A percentile compares a stretch with the other conserved stretches of the same genome.
Conservation (phyloP, 2,329 filamentous ascomycete species). For the Claviceps paspali region DNA sequence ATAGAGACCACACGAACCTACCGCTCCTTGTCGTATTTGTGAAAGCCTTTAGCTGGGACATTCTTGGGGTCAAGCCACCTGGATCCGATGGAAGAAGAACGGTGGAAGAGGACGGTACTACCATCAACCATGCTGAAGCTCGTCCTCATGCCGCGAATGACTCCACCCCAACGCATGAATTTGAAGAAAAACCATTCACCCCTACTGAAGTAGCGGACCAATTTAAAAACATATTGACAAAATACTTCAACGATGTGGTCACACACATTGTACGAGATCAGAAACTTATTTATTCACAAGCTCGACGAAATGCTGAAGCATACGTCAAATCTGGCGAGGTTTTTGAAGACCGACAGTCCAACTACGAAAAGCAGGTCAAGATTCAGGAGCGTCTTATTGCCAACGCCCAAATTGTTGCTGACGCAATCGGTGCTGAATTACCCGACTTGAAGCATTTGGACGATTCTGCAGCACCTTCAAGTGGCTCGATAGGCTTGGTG, state of each 20-base stretch:
- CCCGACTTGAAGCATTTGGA: conserved; percentile 80
- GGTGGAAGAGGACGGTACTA: conserved; percentile 65
- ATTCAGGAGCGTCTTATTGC: conserved; percentile 77
- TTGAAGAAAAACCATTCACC: conserved; percentile 56
- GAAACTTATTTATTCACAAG: conserved; percentile 72
- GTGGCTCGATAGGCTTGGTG: conserved; percentile 77
- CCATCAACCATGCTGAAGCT: conserved; percentile 25
- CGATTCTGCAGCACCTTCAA: conserved; percentile 45
- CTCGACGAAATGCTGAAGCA: conserved; percentile 87
- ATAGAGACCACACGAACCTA: conserved; percentile 81
- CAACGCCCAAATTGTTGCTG: conserved; percentile 83
- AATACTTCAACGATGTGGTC: conserved; percentile 90
- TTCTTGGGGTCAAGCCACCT: conserved; percentile 62
- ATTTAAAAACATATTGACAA: conserved; percentile 70
- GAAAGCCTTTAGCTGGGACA: conserved; percentile 92
- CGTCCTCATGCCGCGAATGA: conserved; percentile 36
- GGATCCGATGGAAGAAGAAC: conserved; percentile 68
- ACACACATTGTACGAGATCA: conserved; percentile 80
- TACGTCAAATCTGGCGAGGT: conserved; percentile 98
- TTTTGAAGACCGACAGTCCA: conserved; percentile 91
- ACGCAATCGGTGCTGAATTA: conserved; percentile 82
- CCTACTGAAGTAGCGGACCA: conserved; percentile 65
- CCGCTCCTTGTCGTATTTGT: conserved; percentile 89
- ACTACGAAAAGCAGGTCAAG: conserved; percentile 88
- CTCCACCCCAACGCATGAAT: conserved; percentile 22